Conservation (phyloP, 106 monocot genomes). For the Iris macrosiphon region DNA sequence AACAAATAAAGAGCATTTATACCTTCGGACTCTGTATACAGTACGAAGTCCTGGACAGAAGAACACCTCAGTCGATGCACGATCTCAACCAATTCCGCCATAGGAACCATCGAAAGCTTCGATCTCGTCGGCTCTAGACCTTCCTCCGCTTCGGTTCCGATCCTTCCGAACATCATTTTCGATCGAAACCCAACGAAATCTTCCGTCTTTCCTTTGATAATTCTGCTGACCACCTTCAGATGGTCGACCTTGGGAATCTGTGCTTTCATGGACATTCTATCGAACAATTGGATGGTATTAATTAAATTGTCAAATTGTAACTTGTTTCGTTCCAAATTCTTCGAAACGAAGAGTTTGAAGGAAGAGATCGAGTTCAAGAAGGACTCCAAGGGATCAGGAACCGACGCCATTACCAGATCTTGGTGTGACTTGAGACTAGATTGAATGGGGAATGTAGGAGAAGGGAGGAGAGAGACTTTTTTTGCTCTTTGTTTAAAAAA, state of each 20-base stretch:
- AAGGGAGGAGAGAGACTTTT: too few relatives aligned
- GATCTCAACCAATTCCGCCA: too few relatives aligned
- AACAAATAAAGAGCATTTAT: too few relatives aligned
- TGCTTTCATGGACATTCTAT: background rate
- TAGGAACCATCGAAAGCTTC: too few relatives aligned
- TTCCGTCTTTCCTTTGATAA: background rate
- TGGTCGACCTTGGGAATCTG: background rate
- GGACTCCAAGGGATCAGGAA: background rate
- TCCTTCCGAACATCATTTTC: background rate
- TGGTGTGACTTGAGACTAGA: too few relatives aligned
- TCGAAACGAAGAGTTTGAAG: background rate
- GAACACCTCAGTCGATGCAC: too few relatives aligned
- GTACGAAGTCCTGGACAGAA: too few relatives aligned
- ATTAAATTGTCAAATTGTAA: background rate
- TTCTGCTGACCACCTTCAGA: background rate
- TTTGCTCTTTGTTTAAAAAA: too few relatives aligned
- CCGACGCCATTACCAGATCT: slow-evolving; percentile 2
- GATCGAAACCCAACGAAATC: slow-evolving; percentile 4
- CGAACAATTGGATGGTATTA: background rate
- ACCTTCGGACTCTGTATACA: too few relatives aligned
- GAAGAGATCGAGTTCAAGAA: slow-evolving; percentile 5
- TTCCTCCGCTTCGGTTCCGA: too few relatives aligned
- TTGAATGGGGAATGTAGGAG: too few relatives aligned
- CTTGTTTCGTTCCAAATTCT: background rate
- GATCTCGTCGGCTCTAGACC: too few relatives aligned